A percentile compares a stretch with the other conserved stretches of the same genome.
Conservation (phyloP, 257 asterid genomes). For the Solanum pennellii region DNA sequence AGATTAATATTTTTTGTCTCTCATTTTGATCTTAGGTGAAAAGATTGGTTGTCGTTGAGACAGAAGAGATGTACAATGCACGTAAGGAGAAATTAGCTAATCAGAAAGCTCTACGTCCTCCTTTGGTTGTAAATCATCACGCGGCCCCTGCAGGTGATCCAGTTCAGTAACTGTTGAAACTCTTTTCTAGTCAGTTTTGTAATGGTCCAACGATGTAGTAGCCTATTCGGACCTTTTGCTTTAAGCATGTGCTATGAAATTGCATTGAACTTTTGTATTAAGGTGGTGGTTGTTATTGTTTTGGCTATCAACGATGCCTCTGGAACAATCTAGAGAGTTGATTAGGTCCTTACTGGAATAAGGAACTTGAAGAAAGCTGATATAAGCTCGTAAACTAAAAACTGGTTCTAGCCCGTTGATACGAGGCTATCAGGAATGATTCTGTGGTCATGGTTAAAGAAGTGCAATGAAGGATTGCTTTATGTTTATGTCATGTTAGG, state of each 20-base stretch:
- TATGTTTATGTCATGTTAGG: not conserved
- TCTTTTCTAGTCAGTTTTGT: conserved; percentile 7
- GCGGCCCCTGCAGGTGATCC: conserved; percentile 17
- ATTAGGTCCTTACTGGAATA: not conserved
- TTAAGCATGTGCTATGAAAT: not conserved
- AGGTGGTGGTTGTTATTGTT: not conserved
- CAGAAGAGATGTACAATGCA: conserved; percentile 70
- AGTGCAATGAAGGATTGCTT: not conserved
- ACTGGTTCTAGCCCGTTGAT: not conserved
- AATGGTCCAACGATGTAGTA: not conserved
- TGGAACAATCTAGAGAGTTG: not conserved
- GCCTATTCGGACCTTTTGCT: not conserved
- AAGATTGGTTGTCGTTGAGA: conserved; percentile 64
- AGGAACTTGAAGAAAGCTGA: not conserved
- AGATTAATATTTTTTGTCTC: not conserved
- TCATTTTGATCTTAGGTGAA: conserved; percentile 35
- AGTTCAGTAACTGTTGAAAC: conserved; percentile 7
- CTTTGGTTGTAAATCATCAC: conserved; percentile 44
- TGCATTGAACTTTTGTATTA: not conserved
- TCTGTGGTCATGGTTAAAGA: not conserved
- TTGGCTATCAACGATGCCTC: not conserved
- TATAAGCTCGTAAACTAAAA: not conserved
- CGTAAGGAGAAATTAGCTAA: conserved; percentile 45
- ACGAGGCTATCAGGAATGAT: too few relatives aligned
- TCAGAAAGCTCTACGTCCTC: conserved; percentile 62